Base-by-base conservation (phyloP, 2,329 filamentous ascomycete species). In the Lasiodiplodia gonubiensis region DNA sequence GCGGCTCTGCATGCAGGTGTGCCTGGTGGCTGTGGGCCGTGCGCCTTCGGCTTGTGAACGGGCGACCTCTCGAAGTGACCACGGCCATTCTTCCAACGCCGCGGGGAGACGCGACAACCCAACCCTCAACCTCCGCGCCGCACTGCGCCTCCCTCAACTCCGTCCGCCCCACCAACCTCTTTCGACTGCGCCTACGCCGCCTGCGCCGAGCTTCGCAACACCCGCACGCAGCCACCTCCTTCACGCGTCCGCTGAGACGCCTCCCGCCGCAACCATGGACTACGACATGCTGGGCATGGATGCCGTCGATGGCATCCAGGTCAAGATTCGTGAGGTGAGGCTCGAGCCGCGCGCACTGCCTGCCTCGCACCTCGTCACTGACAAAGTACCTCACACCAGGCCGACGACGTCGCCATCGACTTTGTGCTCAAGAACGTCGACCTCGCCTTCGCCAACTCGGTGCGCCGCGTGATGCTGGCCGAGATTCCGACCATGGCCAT, bases 401-500 rank as follows among this genome's bases (percentile, higher is more conserved):
- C 92, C 71, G 92, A 94, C 77, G 83, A 84, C 70, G 88, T 89
- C 74, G 90, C 92, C 75, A 93, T 97, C 78, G 91, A 97, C 81
- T 98, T 98, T 83, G 90, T 95, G 80, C 88, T 99, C 68, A 90
- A 88, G 75, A 93, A 93, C 78, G 92, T 94, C 74, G 93, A 97
- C 77, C 89, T 97, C 68, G 88, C 93, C 70, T 93, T 97, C 74
- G 94, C 94, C 74, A 99, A 99, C 84, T 91, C 93, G 54, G 83
- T 98, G 69, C 94, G 94, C 70, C 92, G 94, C 76, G 86, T 93
- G 68, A 94, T 98, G 82, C 90, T 97, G 71, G 92, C 93, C 74
- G 94, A 99, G 81, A 92, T 99, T 68, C 94, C 94, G 12, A 97
- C 93, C 27, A 89, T 98, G 74, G 94, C 95, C 70, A 94, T 98